Evolutionary conservation across 2,329 filamentous ascomycete species (phyloP), one percentile per base, ranked within the genome.

Genomic region (Pseudomassariella vexata): DNA sequence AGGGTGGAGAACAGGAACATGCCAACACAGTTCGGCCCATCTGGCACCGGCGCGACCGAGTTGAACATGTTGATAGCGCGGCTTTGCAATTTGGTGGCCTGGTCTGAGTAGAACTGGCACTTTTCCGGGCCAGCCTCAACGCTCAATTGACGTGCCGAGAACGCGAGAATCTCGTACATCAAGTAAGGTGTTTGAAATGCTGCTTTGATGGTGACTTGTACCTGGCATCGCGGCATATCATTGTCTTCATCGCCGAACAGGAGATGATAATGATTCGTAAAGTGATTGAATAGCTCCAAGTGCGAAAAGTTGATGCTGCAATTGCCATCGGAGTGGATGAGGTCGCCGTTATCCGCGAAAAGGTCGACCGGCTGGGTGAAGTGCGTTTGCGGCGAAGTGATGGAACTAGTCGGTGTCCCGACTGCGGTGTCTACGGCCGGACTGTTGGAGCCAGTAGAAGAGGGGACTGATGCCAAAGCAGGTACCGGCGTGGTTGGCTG

Each of bases 91-190:
- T 4, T 2, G 2, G 32, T 29, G 7, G 32, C 25, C 15, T 28
- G 32, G 9, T 34, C 24, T 18, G 14, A 16, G 6, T 34, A 34
- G 16, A 24, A 34, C 20, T 34, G 15, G 9, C 15, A 16, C 16
- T 28, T 14, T 8, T 23, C 18, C 5, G 28, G 28, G 6, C 14
- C 11, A 8, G n/a, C 12, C n/a, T n/a, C n/a, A 14, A 30, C 8
- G 14, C 24, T 23, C 12, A 28, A 16, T 10, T 34, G 32, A 8
- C 18, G 16, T 18, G 32, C 32, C 6, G 32, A 10, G 14, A 34
- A 34, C 8, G 32, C 32, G 9, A 34, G 32, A 9, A 34, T 29
- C n/a, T 34, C 24, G 10, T 34, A 26, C 25, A 28, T 28, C 19
- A 34, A 17, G 20, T 34, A 34, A 14, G 12, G n/a, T 9, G 19